These are phyloP conservation scores for Penicillium sp. DNA, from an alignment of 2,329 filamentous ascomycete species.

Conservation along the genomic window DNA sequence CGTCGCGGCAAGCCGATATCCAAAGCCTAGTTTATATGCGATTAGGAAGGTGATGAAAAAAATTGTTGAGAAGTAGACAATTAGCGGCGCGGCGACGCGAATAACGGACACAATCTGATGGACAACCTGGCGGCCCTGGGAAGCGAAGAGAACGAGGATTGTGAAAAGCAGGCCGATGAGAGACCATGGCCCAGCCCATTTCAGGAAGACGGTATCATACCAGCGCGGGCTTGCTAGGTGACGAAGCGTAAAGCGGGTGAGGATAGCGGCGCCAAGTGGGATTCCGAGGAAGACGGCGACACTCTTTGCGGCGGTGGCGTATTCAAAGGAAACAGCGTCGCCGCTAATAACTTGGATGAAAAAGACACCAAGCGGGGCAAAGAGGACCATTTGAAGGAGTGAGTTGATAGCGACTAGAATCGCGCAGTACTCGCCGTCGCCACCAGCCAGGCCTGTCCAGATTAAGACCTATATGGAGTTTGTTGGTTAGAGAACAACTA, in stretches of 20 bases:
- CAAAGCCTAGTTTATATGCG: conserved; percentile 70
- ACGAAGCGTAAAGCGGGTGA: conserved; percentile 71
- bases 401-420: conserved; percentile 79
- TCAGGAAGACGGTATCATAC: conserved; percentile 74
- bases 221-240: conserved; percentile 56
- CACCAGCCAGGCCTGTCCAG: conserved; percentile 77
- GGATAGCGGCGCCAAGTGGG: conserved; percentile 75
- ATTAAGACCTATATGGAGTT: conserved; percentile 59
- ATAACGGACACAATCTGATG: conserved; percentile 83
- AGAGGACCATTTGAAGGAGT: conserved; percentile 74
- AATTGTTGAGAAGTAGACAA: conserved; percentile 79
- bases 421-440: conserved; percentile 81
- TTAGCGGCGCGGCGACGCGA: conserved; percentile 76
- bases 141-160: conserved; percentile 83
- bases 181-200: conserved; percentile 72
- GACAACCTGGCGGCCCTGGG: conserved; percentile 76
- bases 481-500: not conserved
- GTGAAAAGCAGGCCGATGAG: conserved; percentile 85
- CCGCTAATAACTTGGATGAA: conserved; percentile 72
- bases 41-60: conserved; percentile 72
- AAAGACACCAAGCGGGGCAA: conserved; percentile 69
- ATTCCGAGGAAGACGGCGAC: conserved; percentile 86
- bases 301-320: conserved; percentile 73
- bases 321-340: conserved; percentile 55
- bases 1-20: conserved; percentile 71